Conservation (phyloP, 2,329 filamentous ascomycete genomes). For the Scolecobasidium constrictum region DNA sequence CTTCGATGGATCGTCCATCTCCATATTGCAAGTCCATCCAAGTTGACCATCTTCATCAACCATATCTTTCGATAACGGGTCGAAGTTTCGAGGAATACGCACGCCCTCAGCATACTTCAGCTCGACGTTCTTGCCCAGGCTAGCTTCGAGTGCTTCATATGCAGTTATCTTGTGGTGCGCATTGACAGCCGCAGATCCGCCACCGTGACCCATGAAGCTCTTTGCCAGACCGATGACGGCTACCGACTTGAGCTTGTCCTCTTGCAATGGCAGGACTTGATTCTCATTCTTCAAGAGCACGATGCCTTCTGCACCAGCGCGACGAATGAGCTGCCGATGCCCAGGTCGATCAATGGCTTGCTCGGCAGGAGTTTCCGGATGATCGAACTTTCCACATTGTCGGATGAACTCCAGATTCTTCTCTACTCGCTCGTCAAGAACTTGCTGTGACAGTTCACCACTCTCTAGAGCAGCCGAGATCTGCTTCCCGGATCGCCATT, state of each 20-base stretch:
- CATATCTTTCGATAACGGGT: background rate
- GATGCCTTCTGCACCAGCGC: constrained; percentile 57
- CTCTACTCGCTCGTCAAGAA: constrained; percentile 41
- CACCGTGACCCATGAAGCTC: constrained; percentile 42
- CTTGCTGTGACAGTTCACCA: constrained; percentile 49
- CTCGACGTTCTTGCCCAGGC: background rate
- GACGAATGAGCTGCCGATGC: constrained; percentile 26
- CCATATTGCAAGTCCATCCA: background rate
- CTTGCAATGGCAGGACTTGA: constrained; percentile 45
- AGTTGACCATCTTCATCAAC: background rate
- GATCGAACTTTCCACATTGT: constrained; percentile 44
- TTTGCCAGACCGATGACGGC: constrained; percentile 45
- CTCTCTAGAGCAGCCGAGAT: constrained; percentile 61
- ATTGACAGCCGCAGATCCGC: constrained; percentile 58
- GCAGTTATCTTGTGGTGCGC: constrained; percentile 30
- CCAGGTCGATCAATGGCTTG: constrained; percentile 46
- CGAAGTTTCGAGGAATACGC: constrained; percentile 22
- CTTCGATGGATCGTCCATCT: background rate
- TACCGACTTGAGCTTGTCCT: constrained; percentile 40
- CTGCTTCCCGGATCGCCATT: constrained; percentile 19
- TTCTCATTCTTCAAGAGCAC: constrained; percentile 66
- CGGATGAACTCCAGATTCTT: background rate
- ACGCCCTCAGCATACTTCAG: background rate
- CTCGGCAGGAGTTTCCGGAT: constrained; percentile 50
- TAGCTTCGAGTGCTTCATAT: constrained; percentile 42